phyloP scores from a whole-genome alignment of 73 alveolate species.

The Paramecium biaurelia region DNA sequence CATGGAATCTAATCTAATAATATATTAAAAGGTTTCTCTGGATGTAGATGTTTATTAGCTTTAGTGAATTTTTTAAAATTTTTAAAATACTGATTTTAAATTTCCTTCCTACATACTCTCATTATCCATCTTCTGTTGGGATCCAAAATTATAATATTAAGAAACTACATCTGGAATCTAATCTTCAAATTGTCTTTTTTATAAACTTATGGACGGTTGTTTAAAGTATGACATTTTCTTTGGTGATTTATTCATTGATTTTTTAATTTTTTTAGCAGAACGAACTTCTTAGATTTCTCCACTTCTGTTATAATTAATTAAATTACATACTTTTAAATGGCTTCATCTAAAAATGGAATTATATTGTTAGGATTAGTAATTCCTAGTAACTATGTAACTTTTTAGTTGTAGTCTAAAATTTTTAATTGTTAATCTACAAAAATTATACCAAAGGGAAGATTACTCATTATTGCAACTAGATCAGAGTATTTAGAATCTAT shows the following conservation, averaged over 20 bases:
- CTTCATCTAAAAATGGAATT: conserved; percentile 16
- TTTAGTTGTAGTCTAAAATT: background rate
- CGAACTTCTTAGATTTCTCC: background rate
- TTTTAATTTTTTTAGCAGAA: background rate
- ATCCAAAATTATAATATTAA: background rate
- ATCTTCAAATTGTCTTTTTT: background rate
- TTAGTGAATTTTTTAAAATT: background rate
- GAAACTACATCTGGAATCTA: background rate
- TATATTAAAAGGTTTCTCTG: background rate
- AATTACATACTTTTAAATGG: background rate
- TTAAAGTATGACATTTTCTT: background rate
- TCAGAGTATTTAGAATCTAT: background rate
- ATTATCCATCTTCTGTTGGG: background rate
- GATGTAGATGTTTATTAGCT: background rate
- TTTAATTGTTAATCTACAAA: background rate
- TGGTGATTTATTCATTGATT: background rate
- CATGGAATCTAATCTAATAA: background rate
- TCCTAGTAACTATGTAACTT: background rate
- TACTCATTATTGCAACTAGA: background rate
- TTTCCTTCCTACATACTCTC: background rate
- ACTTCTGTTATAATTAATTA: background rate
- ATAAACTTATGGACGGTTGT: background rate
- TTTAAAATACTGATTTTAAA: background rate
- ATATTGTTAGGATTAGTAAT: background rate
- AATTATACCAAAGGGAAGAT: background rate